Conservation (phyloP, 1,139 yeast genomes). For the Diutina rugosa region DNA sequence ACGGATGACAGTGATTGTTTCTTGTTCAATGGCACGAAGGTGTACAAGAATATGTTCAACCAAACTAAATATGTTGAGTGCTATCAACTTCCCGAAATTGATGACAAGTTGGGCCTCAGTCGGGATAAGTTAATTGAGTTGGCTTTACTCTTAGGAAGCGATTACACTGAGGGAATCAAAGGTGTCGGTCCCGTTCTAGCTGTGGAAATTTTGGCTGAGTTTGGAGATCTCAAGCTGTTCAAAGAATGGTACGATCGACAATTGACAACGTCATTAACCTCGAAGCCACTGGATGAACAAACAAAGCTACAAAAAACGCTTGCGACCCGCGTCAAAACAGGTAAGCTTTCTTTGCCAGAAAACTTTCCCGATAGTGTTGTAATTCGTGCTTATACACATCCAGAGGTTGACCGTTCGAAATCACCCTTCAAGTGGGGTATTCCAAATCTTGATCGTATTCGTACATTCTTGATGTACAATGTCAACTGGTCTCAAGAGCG, state of each 20-base stretch:
- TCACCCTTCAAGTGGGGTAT: conserved; percentile 82
- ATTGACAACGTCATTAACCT: neutral
- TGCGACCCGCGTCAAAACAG: conserved; percentile 39
- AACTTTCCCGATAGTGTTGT: conserved; percentile 64
- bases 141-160: conserved; percentile 82
- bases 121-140: conserved; percentile 57
- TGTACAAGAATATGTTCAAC: conserved; percentile 90
- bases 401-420: conserved; percentile 74
- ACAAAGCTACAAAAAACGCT: conserved; percentile 29
- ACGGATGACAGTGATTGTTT: conserved; percentile 98
- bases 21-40: conserved; percentile 75
- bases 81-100: conserved; percentile 51
- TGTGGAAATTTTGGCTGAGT: conserved; percentile 86
- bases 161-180: conserved; percentile 82
- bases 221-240: conserved; percentile 29
- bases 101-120: conserved; percentile 49
- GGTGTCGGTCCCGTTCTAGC: conserved; percentile 93
- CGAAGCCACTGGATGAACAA: neutral
- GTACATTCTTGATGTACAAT: conserved; percentile 53
- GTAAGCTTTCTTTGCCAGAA: conserved; percentile 49
- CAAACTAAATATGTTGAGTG: conserved; percentile 89
- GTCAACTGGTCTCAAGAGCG: conserved; percentile 76
- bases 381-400: conserved; percentile 57
- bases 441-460: conserved; percentile 71
- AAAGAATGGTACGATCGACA: conserved; percentile 18